Conservation (phyloP, 805 yeast genomes). For the Ogataea zsoltii region DNA sequence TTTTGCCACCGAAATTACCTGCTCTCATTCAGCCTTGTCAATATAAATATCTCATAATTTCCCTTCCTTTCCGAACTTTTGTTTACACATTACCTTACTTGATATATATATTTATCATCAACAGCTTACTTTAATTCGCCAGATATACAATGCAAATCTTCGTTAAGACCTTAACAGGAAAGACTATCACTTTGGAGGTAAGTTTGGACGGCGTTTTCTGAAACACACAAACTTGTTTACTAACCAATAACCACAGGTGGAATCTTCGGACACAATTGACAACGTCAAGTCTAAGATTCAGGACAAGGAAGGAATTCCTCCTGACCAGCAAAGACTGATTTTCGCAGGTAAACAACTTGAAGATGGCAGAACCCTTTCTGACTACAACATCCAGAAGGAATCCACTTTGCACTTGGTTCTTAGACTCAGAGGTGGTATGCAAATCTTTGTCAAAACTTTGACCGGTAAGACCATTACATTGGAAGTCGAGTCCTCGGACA, state of each 20-base stretch:
- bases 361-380: slow-evolving; percentile 89
- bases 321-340: slow-evolving; percentile 43
- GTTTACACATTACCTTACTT: too few relatives aligned
- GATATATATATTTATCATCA: not conserved
- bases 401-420: slow-evolving; percentile 39
- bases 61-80: not conserved
- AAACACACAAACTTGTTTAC: not conserved
- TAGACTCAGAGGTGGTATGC: slow-evolving; percentile 62
- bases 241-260: slow-evolving; percentile 45
- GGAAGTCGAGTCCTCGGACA: slow-evolving; percentile 52
- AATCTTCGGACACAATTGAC: slow-evolving; percentile 46
- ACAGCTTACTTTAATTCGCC: too few relatives aligned
- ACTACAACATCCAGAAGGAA: slow-evolving; percentile 55
- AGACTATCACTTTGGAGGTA: slow-evolving; percentile 89
- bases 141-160: slow-evolving; percentile 64
- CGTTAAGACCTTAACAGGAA: slow-evolving; percentile 84
- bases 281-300: slow-evolving; percentile 44
- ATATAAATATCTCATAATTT: slow-evolving; percentile 24
- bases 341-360: slow-evolving; percentile 47
- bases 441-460: slow-evolving; percentile 85
- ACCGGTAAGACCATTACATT: slow-evolving; percentile 87
- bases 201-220: not conserved
- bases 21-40: slow-evolving; percentile 6
- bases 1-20: slow-evolving; percentile 30
- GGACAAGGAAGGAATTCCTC: slow-evolving; percentile 45